Evolutionary conservation across 768 basidiomycete species (phyloP), one percentile per base, ranked within the genome.

Genomic region (Tremella mesenterica): DNA sequence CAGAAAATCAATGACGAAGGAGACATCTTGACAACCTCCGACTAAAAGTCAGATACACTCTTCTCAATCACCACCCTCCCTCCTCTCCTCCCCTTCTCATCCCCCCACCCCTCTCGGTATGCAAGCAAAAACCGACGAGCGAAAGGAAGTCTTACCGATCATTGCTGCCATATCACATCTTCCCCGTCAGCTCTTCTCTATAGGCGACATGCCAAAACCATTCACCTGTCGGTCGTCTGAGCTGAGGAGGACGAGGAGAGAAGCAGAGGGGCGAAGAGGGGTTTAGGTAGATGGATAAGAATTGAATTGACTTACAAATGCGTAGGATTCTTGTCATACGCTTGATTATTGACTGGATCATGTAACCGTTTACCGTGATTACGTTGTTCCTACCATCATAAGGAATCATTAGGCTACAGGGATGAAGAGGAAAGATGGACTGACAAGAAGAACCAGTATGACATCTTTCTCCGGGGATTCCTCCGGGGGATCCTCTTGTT

Each of bases 1-100:
- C 3, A 92, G 76, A 53, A 86, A 83, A 66, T 91, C 87, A 48
- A 90, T 84, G 53, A 92, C 70, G 74, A 85, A 83, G 0, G 85
- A 84, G 6, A 90, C 79, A 63, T 92, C 90, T 31, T 78, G 75
- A 2, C 82, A 81, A 0, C 87, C 84, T 1, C 87, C 88, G 8
- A 71, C 80, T 80, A 59, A 1, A 27, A 20, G 8, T 48, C 25
- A 52, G 52, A 33, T 30, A 39, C 14, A 16, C 27, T 9, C 3
- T 23, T 4, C 31, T 44, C 39, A 8, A 44, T 23, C n/a, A n/a
- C n/a, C n/a, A n/a, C 31, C n/a, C n/a, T n/a, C n/a, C n/a, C n/a
- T n/a, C n/a, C n/a, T n/a, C n/a, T n/a, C n/a, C n/a, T n/a, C n/a
- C n/a, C n/a, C n/a, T n/a, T n/a, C n/a, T n/a, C n/a, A n/a, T n/a